These are phyloP conservation scores for Zychaea mexicana DNA, from an alignment of 371 early-diverging fungal genomes.

Conservation along the genomic window DNA sequence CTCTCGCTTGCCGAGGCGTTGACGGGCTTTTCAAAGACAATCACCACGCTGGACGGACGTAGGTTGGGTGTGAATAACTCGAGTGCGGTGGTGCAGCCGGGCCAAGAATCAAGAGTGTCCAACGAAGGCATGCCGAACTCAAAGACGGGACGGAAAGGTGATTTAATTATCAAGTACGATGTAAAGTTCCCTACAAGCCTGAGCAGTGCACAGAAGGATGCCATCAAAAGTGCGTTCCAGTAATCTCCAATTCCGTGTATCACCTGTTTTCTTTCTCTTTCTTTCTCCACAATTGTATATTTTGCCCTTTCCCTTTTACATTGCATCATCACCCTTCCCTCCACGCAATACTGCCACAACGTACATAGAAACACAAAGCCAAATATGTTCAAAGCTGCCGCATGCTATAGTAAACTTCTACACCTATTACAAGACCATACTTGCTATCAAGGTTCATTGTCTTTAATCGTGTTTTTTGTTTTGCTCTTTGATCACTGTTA, in stretches of 20 bases:
- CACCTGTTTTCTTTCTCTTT: background rate
- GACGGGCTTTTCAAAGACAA: constrained; percentile 73
- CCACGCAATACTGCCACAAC: background rate
- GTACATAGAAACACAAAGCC: background rate
- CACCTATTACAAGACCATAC: background rate
- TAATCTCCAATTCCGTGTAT: background rate
- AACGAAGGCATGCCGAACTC: constrained; percentile 95
- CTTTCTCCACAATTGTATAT: background rate
- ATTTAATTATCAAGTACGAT: constrained; percentile 76
- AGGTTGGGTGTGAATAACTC: constrained; percentile 66
- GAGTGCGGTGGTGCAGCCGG: constrained; percentile 70
- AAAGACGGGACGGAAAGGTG: constrained; percentile 82
- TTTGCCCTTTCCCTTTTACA: background rate
- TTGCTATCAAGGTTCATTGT: background rate
- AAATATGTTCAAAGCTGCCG: background rate
- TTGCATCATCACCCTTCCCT: background rate
- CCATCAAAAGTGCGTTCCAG: constrained; percentile 38
- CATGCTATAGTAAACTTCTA: background rate
- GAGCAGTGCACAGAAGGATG: constrained; percentile 71
- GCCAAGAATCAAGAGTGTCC: constrained; percentile 70
- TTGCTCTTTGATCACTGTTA: background rate
- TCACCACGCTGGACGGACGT: constrained; percentile 83
- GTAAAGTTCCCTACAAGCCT: constrained; percentile 84
- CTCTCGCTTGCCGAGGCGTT: constrained; percentile 84
- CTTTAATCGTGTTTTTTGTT: background rate